A percentile compares a stretch with the other conserved stretches of the same genome.
These are phyloP conservation scores for Vitis rotundifolia DNA, from an alignment of 164 flowering plant genomes.

Conservation along the genomic window DNA sequence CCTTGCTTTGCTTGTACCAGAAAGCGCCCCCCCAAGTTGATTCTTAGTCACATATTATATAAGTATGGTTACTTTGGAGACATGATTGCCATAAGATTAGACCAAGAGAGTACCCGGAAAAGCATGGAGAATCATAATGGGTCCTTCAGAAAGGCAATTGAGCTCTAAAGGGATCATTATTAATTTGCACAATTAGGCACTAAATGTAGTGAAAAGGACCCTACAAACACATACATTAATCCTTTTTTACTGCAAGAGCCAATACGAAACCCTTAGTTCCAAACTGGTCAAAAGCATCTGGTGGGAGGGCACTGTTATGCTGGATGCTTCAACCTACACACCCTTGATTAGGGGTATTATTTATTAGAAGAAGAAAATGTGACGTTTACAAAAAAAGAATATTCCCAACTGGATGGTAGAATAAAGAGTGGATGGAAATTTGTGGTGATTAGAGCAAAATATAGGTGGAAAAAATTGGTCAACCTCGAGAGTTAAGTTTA, in stretches of 20 bases:
- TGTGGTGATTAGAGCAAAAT: not conserved
- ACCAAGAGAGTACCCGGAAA: not conserved
- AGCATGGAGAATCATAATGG: not conserved
- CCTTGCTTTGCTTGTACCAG: not conserved
- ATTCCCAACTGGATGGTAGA: not conserved
- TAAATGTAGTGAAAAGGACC: too few relatives aligned
- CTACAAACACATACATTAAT: too few relatives aligned
- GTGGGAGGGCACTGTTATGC: too few relatives aligned
- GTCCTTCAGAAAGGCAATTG: not conserved
- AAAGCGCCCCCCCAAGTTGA: not conserved
- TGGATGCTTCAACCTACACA: too few relatives aligned
- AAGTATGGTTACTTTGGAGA: not conserved
- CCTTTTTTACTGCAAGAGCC: too few relatives aligned
- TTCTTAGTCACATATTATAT: not conserved
- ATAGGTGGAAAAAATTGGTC: not conserved
- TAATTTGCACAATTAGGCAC: not conserved
- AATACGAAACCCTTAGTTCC: too few relatives aligned
- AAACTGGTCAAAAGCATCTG: too few relatives aligned
- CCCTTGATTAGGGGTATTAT: too few relatives aligned
- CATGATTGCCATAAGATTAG: not conserved
- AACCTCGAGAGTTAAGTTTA: conserved; percentile 10
- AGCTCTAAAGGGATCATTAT: not conserved
- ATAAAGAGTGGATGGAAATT: not conserved
- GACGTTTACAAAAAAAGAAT: not conserved
- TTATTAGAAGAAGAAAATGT: too few relatives aligned